Base-by-base conservation (phyloP, 257 asterid species). In the Scutellaria galericulata region DNA sequence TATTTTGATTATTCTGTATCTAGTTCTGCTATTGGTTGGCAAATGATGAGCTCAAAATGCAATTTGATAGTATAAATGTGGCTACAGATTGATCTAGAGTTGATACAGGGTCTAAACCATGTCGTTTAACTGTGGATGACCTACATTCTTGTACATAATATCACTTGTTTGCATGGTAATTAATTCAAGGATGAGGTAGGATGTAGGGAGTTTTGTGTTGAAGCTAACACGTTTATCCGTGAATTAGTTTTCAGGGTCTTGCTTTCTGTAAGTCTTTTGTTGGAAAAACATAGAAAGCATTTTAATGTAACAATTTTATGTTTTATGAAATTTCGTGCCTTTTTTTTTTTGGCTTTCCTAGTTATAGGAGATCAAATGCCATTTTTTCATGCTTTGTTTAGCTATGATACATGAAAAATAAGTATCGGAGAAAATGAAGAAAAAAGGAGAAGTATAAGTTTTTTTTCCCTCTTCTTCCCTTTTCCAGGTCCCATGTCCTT, bases 401-500 rank as follows among this genome's bases (percentile, higher is more conserved):
- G 41, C 54, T 51, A 24, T 44, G 27, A 70, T 69, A 7, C 20
- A 5, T 64, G 71, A 27, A 72, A 51, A 8, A 6, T 46, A 68
- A 64, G 55, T 59, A 20, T 76, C 5, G 24, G 61, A 40, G 71
- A 68, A 50, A 71, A 57, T 51, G 51, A 55, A 54, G 59, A 44
- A 15, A 70, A 59, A 74, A 37, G 66, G 62, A 70, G 81, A 71
- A 71, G 72, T 52, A 65, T 40, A 71, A 66, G 63, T 7, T 35
- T 41, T 67, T 42, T 67, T 42, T 52, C 64, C 64, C 47, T 57
- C 50, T 62, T 73, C 64, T 64, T 69, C 67, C 52, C 45, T 73
- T 77, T 74, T 59, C 73, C 85, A 77, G 82, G 80, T 74, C 59
- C 71, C 35, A 4, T 68, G 18, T 73, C 74, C 74, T 71, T 67